These are phyloP conservation scores for Nicotiana paniculata DNA, from an alignment of 257 asterid species.

Conservation along the genomic window DNA sequence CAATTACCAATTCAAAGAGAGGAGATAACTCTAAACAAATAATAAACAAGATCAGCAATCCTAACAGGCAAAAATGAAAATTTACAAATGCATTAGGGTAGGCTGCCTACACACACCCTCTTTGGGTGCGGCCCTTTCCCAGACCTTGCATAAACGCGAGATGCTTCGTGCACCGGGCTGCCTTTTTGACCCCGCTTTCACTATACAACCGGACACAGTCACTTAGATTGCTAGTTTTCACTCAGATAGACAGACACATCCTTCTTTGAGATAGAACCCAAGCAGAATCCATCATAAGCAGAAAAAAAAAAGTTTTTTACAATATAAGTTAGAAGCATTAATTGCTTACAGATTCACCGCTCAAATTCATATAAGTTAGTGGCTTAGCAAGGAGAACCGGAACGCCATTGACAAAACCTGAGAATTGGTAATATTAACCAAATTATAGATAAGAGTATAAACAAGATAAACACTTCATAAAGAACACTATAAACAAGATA, in stretches of 20 bases:
- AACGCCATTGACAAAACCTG: slow-evolving; percentile 65
- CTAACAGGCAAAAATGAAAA: neutral
- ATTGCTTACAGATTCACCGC: slow-evolving; percentile 84
- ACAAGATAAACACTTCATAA: neutral
- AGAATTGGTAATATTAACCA: slow-evolving; percentile 1
- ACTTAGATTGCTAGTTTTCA: neutral
- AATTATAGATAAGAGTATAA: neutral
- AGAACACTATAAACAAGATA: neutral
- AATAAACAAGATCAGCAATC: neutral
- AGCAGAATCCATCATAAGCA: neutral
- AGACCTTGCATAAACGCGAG: too few relatives aligned
- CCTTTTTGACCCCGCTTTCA: neutral
- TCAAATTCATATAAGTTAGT: slow-evolving; percentile 85
- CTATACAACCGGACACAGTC: neutral
- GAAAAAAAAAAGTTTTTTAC: neutral
- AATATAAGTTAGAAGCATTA: neutral
- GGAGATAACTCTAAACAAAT: neutral
- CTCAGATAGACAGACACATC: neutral
- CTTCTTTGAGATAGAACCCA: neutral
- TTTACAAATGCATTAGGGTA: neutral
- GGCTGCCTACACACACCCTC: too few relatives aligned
- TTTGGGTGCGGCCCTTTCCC: too few relatives aligned
- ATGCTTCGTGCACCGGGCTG: too few relatives aligned
- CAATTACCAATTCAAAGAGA: neutral
- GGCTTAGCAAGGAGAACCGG: slow-evolving; percentile 93